phyloP scores from a whole-genome alignment of 225 moss, liverwort and hornwort species.

The Ulota crispa region DNA sequence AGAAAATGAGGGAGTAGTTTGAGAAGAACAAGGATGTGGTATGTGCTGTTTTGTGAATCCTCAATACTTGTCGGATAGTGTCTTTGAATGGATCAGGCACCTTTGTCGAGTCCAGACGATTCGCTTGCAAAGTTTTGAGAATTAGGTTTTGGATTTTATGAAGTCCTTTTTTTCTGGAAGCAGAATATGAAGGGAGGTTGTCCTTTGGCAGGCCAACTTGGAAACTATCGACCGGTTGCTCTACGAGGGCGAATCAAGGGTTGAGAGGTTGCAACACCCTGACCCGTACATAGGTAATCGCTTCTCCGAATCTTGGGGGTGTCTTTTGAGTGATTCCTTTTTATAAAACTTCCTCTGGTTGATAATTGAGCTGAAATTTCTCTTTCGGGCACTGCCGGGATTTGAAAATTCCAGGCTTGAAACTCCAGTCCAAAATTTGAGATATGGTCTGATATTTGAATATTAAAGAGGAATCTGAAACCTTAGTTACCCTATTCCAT shows the following conservation, averaged over 20 bases:
- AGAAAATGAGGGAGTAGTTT: constrained; percentile 75
- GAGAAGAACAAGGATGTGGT: constrained; percentile 82
- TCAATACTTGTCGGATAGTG: not conserved
- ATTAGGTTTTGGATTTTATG: not conserved
- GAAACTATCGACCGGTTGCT: constrained; percentile 73
- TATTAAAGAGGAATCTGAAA: not conserved
- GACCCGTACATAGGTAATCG: constrained; percentile 74
- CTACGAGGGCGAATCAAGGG: constrained; percentile 56
- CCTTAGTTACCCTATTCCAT: not conserved
- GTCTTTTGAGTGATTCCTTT: not conserved
- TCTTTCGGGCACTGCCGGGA: not conserved
- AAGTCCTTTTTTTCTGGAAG: not conserved
- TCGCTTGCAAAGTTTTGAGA: not conserved
- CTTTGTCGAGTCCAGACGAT: not conserved
- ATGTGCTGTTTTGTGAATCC: constrained; percentile 11
- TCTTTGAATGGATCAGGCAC: not conserved
- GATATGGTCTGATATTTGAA: not conserved
- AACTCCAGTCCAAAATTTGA: not conserved
- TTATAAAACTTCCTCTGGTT: not conserved
- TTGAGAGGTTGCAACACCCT: constrained; percentile 69
- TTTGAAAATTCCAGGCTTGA: not conserved
- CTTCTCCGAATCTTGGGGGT: not conserved
- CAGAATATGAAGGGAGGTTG: not conserved
- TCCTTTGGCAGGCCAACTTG: constrained; percentile 49
- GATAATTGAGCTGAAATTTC: not conserved